Percentiles rank a stretch among this genome's conserved stretches.
phyloP scores from a whole-genome alignment of 2,329 filamentous ascomycete species.

The Fusarium secorum region DNA sequence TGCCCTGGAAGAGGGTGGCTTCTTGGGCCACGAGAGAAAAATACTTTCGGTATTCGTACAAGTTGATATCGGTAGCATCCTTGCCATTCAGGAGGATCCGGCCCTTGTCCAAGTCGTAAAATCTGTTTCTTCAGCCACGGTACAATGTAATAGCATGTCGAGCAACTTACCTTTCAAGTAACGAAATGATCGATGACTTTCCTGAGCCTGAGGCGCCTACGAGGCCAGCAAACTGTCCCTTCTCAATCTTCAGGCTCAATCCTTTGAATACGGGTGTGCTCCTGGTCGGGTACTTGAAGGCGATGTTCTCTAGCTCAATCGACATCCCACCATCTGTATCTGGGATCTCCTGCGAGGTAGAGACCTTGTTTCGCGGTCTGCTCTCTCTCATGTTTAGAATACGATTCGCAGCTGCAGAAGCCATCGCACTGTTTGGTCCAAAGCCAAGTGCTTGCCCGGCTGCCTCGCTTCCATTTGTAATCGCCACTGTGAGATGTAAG shows the following conservation, averaged over 20 bases:
- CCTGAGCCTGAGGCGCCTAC: conserved; percentile 76
- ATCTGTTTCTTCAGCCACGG: conserved; percentile 50
- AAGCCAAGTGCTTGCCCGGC: conserved; percentile 61
- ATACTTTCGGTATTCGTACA: conserved; percentile 68
- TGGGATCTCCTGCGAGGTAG: conserved; percentile 50
- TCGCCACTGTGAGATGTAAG: conserved; percentile 53
- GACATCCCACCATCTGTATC: conserved; percentile 59
- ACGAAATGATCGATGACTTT: conserved; percentile 74
- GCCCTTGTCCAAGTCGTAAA: conserved; percentile 74
- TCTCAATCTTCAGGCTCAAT: conserved; percentile 69
- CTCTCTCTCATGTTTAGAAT: conserved; percentile 62
- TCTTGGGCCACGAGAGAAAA: conserved; percentile 80
- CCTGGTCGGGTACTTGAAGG: conserved; percentile 69
- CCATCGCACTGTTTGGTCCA: conserved; percentile 69
- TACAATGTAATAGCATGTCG: background rate
- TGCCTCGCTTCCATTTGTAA: conserved; percentile 69
- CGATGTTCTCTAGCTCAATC: conserved; percentile 63
- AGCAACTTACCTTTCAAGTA: conserved; percentile 58
- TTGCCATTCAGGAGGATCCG: conserved; percentile 69
- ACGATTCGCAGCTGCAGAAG: conserved; percentile 65
- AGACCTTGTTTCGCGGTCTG: conserved; percentile 47
- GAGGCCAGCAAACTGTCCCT: conserved; percentile 74
- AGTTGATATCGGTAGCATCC: conserved; percentile 66
- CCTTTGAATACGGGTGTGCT: conserved; percentile 65
- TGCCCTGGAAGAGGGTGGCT: conserved; percentile 74